Percentiles rank a stretch among this genome's conserved stretches.
Conservation (phyloP, 495 filamentous ascomycete species). For the Talaromyces adpressus region DNA sequence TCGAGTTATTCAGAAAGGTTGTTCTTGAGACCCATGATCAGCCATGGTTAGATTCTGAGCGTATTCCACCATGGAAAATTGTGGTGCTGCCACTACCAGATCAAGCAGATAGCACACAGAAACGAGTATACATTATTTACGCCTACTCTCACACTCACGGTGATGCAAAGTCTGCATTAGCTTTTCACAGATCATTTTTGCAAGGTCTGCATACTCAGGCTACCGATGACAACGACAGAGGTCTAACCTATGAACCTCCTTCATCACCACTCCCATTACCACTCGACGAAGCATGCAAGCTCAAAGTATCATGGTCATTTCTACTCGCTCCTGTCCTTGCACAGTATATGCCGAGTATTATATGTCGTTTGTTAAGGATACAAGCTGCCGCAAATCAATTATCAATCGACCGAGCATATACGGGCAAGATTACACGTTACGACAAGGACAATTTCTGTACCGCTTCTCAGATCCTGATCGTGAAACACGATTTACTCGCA, state of each 20-base stretch:
- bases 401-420: neutral
- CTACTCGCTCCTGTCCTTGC: constrained; percentile 10
- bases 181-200: constrained; percentile 14
- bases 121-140: constrained; percentile 11
- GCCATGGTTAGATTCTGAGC: constrained; percentile 9
- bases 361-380: neutral
- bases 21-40: constrained; percentile 11
- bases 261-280: constrained; percentile 7
- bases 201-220: constrained; percentile 6
- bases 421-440: constrained; percentile 7
- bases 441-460: constrained; percentile 9
- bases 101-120: neutral
- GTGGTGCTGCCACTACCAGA: constrained; percentile 10
- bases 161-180: constrained; percentile 13
- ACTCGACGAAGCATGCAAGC: constrained; percentile 11
- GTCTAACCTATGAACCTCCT: constrained; percentile 1
- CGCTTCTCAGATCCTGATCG: constrained; percentile 8
- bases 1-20: constrained; percentile 6
- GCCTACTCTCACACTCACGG: constrained; percentile 16
- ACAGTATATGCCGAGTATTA: constrained; percentile 4
- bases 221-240: neutral
- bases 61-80: constrained; percentile 13
- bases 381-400: neutral
- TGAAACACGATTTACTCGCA: neutral
- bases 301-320: constrained; percentile 11